Conservation (phyloP, 306 rosid genomes). For the Acmispon strigosus region DNA sequence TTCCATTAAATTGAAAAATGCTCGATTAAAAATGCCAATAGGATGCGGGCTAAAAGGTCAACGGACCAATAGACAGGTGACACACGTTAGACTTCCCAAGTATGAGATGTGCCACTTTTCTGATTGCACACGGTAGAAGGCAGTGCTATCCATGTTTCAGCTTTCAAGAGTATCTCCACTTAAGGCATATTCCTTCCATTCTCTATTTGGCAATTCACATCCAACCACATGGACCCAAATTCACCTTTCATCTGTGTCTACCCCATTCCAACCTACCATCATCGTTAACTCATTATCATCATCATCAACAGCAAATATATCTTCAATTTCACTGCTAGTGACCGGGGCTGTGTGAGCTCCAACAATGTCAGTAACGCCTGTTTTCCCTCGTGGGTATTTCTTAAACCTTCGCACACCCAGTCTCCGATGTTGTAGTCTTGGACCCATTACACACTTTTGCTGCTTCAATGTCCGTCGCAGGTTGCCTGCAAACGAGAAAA, state of each 20-base stretch:
- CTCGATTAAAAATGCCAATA: too few relatives aligned
- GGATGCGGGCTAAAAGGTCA: too few relatives aligned
- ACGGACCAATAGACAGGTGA: too few relatives aligned
- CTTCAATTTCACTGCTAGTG: not conserved
- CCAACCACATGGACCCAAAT: conserved; percentile 29
- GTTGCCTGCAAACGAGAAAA: too few relatives aligned
- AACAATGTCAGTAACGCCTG: conserved; percentile 23
- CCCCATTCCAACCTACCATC: not conserved
- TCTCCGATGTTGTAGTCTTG: conserved; percentile 4
- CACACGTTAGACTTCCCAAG: too few relatives aligned
- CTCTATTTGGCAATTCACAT: not conserved
- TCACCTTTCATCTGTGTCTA: conserved; percentile 6
- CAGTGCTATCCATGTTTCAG: too few relatives aligned
- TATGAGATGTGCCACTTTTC: too few relatives aligned
- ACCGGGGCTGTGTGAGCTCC: conserved; percentile 5
- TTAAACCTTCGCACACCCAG: not conserved
- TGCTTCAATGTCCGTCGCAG: conserved; percentile 6
- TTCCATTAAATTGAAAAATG: too few relatives aligned
- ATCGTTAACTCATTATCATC: not conserved
- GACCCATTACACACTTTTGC: conserved; percentile 13
- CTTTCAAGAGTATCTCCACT: not conserved
- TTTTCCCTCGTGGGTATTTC: conserved; percentile 17
- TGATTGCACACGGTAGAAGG: too few relatives aligned
- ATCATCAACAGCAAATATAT: not conserved
- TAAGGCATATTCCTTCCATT: not conserved